Percentiles rank a stretch among this genome's conserved stretches.
phyloP scores from a whole-genome alignment of 768 basidiomycete species.

The Suillus decipiens region DNA sequence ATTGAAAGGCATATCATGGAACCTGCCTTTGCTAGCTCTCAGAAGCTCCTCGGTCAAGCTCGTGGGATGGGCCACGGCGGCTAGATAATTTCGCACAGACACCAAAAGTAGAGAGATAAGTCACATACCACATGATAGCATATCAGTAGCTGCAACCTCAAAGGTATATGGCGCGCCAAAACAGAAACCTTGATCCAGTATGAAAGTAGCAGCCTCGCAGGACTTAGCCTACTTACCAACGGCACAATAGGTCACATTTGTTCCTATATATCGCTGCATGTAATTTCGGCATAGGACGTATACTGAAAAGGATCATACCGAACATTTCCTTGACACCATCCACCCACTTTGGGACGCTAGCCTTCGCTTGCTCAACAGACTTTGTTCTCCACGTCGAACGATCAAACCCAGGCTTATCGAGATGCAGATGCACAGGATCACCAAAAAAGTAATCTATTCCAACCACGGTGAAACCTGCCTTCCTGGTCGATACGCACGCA shows the following conservation, averaged over 20 bases:
- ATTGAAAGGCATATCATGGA: not conserved
- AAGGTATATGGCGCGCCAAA: constrained; percentile 57
- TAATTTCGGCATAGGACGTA: constrained; percentile 4
- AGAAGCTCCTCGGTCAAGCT: constrained; percentile 50
- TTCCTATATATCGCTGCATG: constrained; percentile 14
- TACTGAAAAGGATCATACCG: constrained; percentile 37
- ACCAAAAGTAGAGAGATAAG: not conserved
- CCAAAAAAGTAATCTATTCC: constrained; percentile 69
- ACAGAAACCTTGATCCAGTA: constrained; percentile 47
- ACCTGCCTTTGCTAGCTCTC: constrained; percentile 47
- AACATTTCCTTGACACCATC: constrained; percentile 49
- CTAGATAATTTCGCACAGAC: constrained; percentile 27
- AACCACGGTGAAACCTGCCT: constrained; percentile 55
- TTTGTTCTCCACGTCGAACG: constrained; percentile 44
- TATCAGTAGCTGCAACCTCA: constrained; percentile 45
- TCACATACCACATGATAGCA: constrained; percentile 47
- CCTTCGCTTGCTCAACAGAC: constrained; percentile 36
- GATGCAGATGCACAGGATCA: constrained; percentile 47
- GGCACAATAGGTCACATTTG: constrained; percentile 43
- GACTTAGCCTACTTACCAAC: constrained; percentile 38
- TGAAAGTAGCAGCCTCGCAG: not conserved
- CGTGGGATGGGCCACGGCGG: constrained; percentile 59
- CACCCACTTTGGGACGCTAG: constrained; percentile 51
- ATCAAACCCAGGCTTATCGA: constrained; percentile 39
- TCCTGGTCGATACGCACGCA: not conserved